Base-by-base conservation (phyloP, 805 yeast genomes). In the Blastobotrys peoriensis region DNA sequence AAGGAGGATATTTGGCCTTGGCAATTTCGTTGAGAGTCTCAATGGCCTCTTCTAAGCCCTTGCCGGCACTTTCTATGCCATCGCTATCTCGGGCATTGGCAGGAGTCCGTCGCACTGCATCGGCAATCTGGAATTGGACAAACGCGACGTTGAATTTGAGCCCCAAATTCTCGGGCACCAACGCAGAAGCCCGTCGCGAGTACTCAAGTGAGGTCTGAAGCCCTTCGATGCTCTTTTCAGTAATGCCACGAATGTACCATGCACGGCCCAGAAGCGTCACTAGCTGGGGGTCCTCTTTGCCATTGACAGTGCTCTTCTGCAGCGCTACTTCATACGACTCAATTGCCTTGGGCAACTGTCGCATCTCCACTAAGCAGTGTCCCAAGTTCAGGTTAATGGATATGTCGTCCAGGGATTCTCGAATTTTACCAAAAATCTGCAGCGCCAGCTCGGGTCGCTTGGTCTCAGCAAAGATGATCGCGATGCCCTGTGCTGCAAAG, bases 401-500 rank as follows among this genome's bases (percentile, higher is more conserved):
- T 44, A 83, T 78, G 59, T 86, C 95, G 58, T 84, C 83, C 52
- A 89, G 70, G 3, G 97, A 83, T 57, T 93, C 98, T 59, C 96
- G 77, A 44, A 89, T 79, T 55, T 89, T 87, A 62, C 94, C 76
- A 58, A 93, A 80, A 37, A 89, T 81, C 53, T 86, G 95, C 57
- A 89, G 71, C 0, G 98, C 96, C 49, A 81, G 72, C 20, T 78
- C 79, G 27, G 78, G 67, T 19, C 60, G 61, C 54, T 85, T 81
- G 57, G 81, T 82, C 57, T 91, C 97, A 8, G 95, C 94, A 62
- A 87, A 84, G 3, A 88, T 79, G 45, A 93, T 87, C 1, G 97
- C 98, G 50, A 93, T 73, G 44, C 99, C 99, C 64, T 93, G 98
- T 1, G 98, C 98, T 3, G 98, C 99, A 67, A 82, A 93, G 1